Evolutionary conservation across 192 early-diverging fungal species (phyloP), one percentile per base, ranked within the genome.

Genomic region (Thoreauomyces humboldtii): DNA sequence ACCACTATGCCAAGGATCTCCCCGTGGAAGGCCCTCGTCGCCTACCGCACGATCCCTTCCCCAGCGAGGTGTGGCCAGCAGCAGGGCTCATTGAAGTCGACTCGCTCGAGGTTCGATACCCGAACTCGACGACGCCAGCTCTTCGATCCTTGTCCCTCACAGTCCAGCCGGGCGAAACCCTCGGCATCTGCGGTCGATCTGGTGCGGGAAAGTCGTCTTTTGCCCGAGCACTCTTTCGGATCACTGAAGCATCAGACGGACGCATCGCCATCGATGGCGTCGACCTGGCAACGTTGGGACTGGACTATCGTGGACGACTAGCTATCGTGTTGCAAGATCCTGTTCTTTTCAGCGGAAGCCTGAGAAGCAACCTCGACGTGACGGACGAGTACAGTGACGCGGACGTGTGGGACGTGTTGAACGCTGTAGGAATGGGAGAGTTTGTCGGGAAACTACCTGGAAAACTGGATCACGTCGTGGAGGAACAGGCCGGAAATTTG

Each of bases 331-430:
- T 72, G 19, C 77, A 79, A 46, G 77, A 79, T 9, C 69, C 77
- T 0, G 50, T 76, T 5, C 46, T 81, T 22, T 80, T 81, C 32
- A 70, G 57, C 46, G 85, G 81, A 11, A 82, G 88, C 0, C 73
- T 93, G 21, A 78, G 88, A 27, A 83, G 71, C 42, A 92, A 92
- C 57, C 54, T 92, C 11, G 90, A 91, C 46, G 87, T 86, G 9
- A 70, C 86, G 25, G 62, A 64, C 36, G 62, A 76, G 37, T 77
- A 86, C 63, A 70, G 67, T 1, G 91, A 93, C 62, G 65, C 73
- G 2, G 81, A 78, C 21, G 59, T 91, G 12, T 93, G 91, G 91
- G 59, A 70, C n/a, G 78, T 73, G 0, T 64, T 94, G 2, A 86
- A 82, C 6, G 47, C 69, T 0, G 81, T 87, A 0, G 75, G 77